phyloP scores from a whole-genome alignment of 805 yeast genomes.

The Candida germanica region DNA sequence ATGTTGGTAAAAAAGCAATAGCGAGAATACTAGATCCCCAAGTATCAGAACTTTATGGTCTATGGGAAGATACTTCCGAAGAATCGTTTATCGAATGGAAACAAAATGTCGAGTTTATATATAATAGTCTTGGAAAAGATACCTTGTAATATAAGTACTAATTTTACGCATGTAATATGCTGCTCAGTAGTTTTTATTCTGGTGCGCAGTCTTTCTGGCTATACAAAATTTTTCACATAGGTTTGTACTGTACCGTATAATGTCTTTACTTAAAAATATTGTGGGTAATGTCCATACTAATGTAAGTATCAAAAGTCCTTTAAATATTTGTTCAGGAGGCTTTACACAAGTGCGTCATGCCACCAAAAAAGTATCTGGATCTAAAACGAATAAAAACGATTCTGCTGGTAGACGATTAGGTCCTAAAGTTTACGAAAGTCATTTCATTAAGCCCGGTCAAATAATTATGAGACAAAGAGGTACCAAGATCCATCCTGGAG shows the following conservation, averaged over 20 bases:
- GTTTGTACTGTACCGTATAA: background rate
- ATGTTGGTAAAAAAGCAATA: background rate
- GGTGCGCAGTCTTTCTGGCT: background rate
- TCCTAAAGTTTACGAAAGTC: constrained; percentile 81
- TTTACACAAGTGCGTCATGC: constrained; percentile 70
- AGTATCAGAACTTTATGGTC: constrained; percentile 1
- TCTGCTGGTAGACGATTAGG: constrained; percentile 95
- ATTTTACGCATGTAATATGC: background rate
- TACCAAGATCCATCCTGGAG: constrained; percentile 92
- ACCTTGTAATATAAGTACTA: background rate
- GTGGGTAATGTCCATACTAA: constrained; percentile 1
- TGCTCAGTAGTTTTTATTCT: background rate
- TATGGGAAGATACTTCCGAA: constrained; percentile 4
- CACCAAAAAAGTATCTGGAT: constrained; percentile 91
- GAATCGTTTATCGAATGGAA: constrained; percentile 1
- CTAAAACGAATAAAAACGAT: constrained; percentile 90
- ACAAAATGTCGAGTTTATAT: background rate
- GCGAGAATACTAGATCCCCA: background rate
- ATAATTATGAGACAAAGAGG: constrained; percentile 94
- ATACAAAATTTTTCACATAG: constrained; percentile 8
- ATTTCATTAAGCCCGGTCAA: constrained; percentile 74
- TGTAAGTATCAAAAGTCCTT: background rate
- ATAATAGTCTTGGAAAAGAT: too few species aligned
- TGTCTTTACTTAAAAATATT: constrained; percentile 6
- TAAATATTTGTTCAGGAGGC: background rate